Percentiles rank a stretch among this genome's conserved stretches.
phyloP scores from a whole-genome alignment of 768 basidiomycete species.

The Amanita jacksonii region DNA sequence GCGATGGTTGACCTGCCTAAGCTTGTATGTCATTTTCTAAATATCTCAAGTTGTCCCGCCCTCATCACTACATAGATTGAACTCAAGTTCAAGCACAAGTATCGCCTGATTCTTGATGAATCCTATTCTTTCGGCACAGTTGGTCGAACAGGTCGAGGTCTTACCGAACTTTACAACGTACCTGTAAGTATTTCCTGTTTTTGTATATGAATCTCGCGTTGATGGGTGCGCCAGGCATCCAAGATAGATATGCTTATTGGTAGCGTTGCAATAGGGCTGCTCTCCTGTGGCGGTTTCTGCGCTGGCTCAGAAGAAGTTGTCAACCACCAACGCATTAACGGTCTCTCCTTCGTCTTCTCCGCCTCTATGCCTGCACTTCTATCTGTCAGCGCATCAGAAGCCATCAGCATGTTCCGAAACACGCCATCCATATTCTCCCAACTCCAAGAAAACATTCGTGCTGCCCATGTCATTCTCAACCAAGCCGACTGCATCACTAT shows the following conservation, averaged over 20 bases:
- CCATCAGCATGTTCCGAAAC: conserved; percentile 67
- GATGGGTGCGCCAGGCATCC: conserved; percentile 41
- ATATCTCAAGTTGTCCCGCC: background rate
- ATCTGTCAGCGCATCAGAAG: conserved; percentile 80
- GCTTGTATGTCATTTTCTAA: conserved; percentile 49
- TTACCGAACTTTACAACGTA: conserved; percentile 92
- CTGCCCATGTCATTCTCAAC: conserved; percentile 74
- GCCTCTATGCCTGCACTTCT: conserved; percentile 89
- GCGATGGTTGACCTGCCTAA: conserved; percentile 88
- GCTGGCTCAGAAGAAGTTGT: conserved; percentile 78
- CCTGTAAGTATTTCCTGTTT: conserved; percentile 45
- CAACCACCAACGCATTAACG: conserved; percentile 96
- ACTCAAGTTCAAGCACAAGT: conserved; percentile 92
- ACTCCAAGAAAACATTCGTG: conserved; percentile 74
- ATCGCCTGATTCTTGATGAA: conserved; percentile 91
- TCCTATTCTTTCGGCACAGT: conserved; percentile 88
- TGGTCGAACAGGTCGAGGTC: conserved; percentile 86
- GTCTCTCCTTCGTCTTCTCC: conserved; percentile 91
- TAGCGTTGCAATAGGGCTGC: conserved; percentile 76
- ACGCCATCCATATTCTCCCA: conserved; percentile 66
- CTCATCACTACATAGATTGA: conserved; percentile 63
- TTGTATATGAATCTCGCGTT: background rate
- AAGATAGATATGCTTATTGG: conserved; percentile 96
- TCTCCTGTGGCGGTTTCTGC: conserved; percentile 89
- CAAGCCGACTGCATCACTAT: conserved; percentile 73